Evolutionary conservation across 2,329 filamentous ascomycete genomes (phyloP), one percentile per base, ranked within the genome.

Genomic region (Trichoderma harzianum): DNA sequence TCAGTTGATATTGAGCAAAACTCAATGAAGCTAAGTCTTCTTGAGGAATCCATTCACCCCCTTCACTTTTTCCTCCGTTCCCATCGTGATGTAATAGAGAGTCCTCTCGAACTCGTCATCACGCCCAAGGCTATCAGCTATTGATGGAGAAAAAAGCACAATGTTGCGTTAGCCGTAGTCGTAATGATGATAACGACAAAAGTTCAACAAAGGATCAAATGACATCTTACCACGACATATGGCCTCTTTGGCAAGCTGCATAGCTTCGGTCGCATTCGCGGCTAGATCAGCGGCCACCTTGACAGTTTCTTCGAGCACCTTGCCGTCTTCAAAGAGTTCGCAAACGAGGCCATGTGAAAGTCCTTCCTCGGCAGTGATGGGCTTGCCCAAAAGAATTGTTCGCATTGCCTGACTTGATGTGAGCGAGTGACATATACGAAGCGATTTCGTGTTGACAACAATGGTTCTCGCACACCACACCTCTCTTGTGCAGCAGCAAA

Each of bases 1-100:
- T 58, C 24, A 2, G 28, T 57, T 26, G 36, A n/a, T 43, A 11
- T 26, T 62, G 34, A 26, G 5, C 18, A n/a, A 57, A 5, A 5
- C 51, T 16, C 11, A 10, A 18, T 26, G 16, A 11, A 10, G 21
- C 14, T 5, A 61, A 7, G 58, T 47, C 72, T 78, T 78, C 47
- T 77, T 75, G 32, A 80, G 76, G 66, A 80, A 79, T 26, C 76
- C 76, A 36, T 74, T 74, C 47, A 79, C 76, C 30, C 78, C 78
- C 63, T 75, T 75, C 28, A 73, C 73, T 73, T 79, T 80, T 62
- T 79, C 77, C 30, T 74, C 69, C n/a, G 75, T 79, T 3, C 77
- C 77, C 75, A 82, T 81, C 39, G 81, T 79, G 63, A 77, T 76
- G 69, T 80, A 81, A 72, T 82, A 82, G 34, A 82, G 73, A 65